Evolutionary conservation across 2,329 filamentous ascomycete genomes (phyloP), one percentile per base, ranked within the genome.

Genomic region (Chlorencoelia australis): DNA sequence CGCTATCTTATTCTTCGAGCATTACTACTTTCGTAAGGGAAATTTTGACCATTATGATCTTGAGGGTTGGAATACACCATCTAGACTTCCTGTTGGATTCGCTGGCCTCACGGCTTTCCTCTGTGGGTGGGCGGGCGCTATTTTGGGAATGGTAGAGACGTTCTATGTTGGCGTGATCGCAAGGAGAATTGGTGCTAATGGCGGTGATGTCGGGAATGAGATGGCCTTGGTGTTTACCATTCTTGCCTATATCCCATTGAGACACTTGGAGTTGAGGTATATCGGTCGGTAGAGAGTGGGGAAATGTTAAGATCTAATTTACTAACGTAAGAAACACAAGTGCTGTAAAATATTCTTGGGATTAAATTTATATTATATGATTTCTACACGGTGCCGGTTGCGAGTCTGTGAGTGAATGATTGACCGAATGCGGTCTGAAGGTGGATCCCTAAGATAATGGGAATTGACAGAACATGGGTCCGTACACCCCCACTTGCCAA

Each of bases 91-190:
- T 0, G 63, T 69, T 0, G 73, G 78, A 2, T 64, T 78, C 29
- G 76, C 79, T 0, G 77, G 79, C 3, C 43, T 75, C 6, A 48
- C 66, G 2, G 73, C 78, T 0, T 82, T 83, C 56, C 64, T 64
- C 48, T 68, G 69, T 40, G 80, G 79, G 29, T 59, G 79, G 25
- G 63, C 65, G 1, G 80, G 79, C 8, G 75, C 79, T 50, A 65
- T 80, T 5, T 62, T 71, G 7, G 79, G 79, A 6, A 83, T 83
- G 75, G 69, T 68, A 22, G 78, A 84, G 57, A 56, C 62, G 0
- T 84, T 78, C 76, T 79, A 63, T 46, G 69, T 71, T 1, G 80
- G 79, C 0, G 77, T 77, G 0, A 72, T 84, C 41, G 78, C 75
- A 0, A 59, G 64, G 40, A 60, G 72, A 19, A 75, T 76, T 36